These are phyloP conservation scores for Stenocarpella maydis DNA, from an alignment of 2,329 filamentous ascomycete genomes.

Conservation along the genomic window DNA sequence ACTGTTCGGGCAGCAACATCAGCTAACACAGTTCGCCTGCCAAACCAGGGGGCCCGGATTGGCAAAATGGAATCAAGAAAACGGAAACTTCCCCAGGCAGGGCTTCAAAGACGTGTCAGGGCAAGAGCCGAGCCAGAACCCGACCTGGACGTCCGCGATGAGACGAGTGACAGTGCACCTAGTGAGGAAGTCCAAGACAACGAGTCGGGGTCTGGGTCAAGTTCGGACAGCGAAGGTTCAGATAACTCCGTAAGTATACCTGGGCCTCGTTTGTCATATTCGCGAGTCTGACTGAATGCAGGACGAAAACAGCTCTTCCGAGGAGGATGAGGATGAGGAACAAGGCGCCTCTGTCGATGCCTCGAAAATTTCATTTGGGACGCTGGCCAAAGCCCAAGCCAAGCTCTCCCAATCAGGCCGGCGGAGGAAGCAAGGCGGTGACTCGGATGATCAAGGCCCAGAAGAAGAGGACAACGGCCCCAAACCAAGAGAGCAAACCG, in stretches of 20 bases:
- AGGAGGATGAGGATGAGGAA: conserved; percentile 42
- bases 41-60: not conserved
- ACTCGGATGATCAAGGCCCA: conserved; percentile 37
- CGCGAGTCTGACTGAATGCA: conserved; percentile 34
- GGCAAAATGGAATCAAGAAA: conserved; percentile 48
- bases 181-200: conserved; percentile 38
- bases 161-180: conserved; percentile 38
- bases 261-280: not conserved
- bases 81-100: conserved; percentile 50
- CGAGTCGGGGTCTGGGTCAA: conserved; percentile 8
- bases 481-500: not conserved
- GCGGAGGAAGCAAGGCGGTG: conserved; percentile 41
- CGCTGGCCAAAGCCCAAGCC: conserved; percentile 86
- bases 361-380: conserved; percentile 81
- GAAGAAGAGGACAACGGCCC: conserved; percentile 43
- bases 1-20: not conserved
- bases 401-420: conserved; percentile 56
- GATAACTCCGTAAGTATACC: conserved; percentile 12
- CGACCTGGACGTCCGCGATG: conserved; percentile 48
- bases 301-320: conserved; percentile 43
- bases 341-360: conserved; percentile 54
- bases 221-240: conserved; percentile 8
- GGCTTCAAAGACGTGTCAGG: conserved; percentile 54
- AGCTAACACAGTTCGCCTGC: not conserved
- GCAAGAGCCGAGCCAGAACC: conserved; percentile 54